Conservation (phyloP, 108 stramenopile genomes). For the Bacterosira constricta region DNA sequence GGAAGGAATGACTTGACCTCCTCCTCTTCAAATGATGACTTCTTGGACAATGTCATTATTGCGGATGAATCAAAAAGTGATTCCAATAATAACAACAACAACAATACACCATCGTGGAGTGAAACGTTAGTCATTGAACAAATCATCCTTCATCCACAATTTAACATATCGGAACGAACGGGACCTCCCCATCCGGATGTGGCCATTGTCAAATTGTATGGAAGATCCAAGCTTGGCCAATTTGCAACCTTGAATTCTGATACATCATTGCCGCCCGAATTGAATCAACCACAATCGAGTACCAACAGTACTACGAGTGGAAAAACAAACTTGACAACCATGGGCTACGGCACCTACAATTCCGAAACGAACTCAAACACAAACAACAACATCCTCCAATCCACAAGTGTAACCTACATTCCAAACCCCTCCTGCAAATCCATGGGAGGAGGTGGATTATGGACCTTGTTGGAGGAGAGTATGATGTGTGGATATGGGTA, state of each 20-base stretch:
- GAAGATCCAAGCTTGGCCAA: neutral
- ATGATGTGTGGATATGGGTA: conserved; percentile 48
- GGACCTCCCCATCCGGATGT: conserved; percentile 12
- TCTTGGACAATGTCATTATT: no score
- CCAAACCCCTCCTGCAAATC: conserved; percentile 9
- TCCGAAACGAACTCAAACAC: neutral
- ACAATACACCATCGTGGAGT: neutral
- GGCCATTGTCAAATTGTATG: neutral
- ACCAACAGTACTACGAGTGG: neutral
- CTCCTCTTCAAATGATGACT: no score
- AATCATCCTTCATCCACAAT: neutral
- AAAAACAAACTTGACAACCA: neutral
- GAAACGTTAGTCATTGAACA: conserved; percentile 11
- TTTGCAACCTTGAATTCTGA: neutral
- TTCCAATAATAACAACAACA: neutral
- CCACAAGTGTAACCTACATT: neutral
- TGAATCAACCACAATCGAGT: neutral
- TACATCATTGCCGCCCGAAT: neutral
- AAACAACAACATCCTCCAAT: neutral
- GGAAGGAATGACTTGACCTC: conserved; percentile 13
- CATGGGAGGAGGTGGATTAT: conserved; percentile 8
- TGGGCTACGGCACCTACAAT: neutral
- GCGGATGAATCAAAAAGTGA: no score
- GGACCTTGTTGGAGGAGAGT: conserved; percentile 21
- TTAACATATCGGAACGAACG: neutral